Base-by-base conservation (phyloP, 306 rosid species). In the Quercus dentata region DNA sequence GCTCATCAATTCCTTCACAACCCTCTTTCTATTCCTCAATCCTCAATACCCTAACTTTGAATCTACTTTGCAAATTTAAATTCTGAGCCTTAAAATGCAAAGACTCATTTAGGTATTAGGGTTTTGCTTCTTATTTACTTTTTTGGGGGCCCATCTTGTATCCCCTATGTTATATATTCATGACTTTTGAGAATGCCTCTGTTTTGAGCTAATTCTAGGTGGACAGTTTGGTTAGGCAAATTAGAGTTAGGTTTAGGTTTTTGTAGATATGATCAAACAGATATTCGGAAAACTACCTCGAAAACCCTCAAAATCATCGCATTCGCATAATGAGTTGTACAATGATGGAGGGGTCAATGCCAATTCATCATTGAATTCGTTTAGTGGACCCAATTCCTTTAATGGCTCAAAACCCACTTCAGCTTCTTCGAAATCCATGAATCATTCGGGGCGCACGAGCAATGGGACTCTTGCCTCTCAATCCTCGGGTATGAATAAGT, bases 201-300 rank as follows among this genome's bases (percentile, higher is more conserved):
- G 65, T 14, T 83, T 30, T 74, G 70, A 64, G 58, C 76, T 57
- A 38, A 51, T 35, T 61, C 14, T 25, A 58, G 69, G 61, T 65
- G 41, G 79, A 38, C 70, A 67, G 67, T 46, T 80, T 75, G 73
- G 65, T 82, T 76, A 28, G 71, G 59, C 19, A 62, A 76, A 21
- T 69, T 27, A 41, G 41, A 69, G 55, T 13, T 64, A 41, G 31
- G 56, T 19, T 76, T 73, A 59, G 80, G 76, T 69, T 76, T 41
- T 54, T 83, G 83, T 82, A 82, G 86, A 88, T 81, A 88, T 90
- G 94, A 88, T 90, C 69, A 90, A 88, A 84, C 87, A 87, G 58
- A 85, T 87, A 63, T 74, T 86, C 18, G 82, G 86, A 75, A 85
- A 88, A 83, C 79, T 85, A 55, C 91, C 93, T 52, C 87, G 91